These are phyloP conservation scores for Paraphaeosphaeria minitans DNA, from an alignment of 2,329 filamentous ascomycete species.

Conservation along the genomic window DNA sequence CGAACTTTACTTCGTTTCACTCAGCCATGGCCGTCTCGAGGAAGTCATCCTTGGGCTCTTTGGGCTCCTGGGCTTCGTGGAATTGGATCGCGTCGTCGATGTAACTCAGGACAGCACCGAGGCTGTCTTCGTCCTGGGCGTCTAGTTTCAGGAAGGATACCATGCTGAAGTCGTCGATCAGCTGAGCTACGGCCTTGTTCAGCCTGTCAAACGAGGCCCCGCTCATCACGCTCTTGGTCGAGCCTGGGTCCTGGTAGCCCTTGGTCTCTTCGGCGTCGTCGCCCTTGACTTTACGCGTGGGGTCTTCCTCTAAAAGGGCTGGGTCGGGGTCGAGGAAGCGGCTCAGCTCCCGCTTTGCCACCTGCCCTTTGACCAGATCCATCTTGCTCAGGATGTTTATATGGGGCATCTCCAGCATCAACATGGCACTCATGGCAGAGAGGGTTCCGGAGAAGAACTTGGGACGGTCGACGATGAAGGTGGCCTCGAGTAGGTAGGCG, in stretches of 20 bases:
- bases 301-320: conserved; percentile 79
- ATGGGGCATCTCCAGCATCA: conserved; percentile 96
- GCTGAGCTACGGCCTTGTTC: conserved; percentile 83
- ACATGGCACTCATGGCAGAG: conserved; percentile 97
- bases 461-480: conserved; percentile 91
- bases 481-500: conserved; percentile 91
- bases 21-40: conserved; percentile 16
- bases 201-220: conserved; percentile 81
- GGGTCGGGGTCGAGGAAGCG: conserved; percentile 88
- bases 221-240: conserved; percentile 74
- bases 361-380: conserved; percentile 90
- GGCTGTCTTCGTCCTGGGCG: conserved; percentile 88
- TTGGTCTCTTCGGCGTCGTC: conserved; percentile 52
- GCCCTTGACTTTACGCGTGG: conserved; percentile 51
- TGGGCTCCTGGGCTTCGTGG: conserved; percentile 90
- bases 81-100: conserved; percentile 94
- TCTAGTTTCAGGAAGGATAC: conserved; percentile 92
- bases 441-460: conserved; percentile 98
- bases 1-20: conserved; percentile 8
- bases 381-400: conserved; percentile 97
- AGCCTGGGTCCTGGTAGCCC: conserved; percentile 64
- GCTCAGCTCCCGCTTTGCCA: conserved; percentile 86
- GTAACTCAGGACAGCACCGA: conserved; percentile 82
- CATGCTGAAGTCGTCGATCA: conserved; percentile 98
- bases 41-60: conserved; percentile 67